Conservation (phyloP, 208 protist genomes). For the Herpetomonas samuelpessoai region DNA sequence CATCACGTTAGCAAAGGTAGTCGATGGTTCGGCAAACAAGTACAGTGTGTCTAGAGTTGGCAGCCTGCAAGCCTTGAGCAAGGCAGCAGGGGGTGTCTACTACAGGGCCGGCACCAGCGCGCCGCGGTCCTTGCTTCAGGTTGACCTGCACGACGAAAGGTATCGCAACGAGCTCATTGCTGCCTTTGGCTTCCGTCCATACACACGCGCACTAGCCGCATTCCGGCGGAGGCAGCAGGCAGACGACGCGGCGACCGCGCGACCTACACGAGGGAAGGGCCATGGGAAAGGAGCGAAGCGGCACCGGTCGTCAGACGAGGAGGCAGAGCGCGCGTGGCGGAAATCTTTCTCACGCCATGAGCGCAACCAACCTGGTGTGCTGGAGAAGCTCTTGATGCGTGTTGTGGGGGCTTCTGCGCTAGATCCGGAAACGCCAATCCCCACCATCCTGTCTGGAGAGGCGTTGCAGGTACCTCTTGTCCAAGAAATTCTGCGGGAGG, state of each 20-base stretch:
- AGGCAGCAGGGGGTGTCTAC: background rate
- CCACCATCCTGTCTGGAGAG: slow-evolving; percentile 46
- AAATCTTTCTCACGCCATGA: slow-evolving; percentile 4
- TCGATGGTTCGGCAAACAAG: slow-evolving; percentile 24
- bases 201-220: slow-evolving; percentile 7
- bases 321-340: background rate
- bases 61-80: slow-evolving; percentile 11
- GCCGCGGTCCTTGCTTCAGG: background rate
- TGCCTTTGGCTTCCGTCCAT: slow-evolving; percentile 16
- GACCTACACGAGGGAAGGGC: background rate
- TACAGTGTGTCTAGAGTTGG: slow-evolving; percentile 20
- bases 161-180: slow-evolving; percentile 15
- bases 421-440: slow-evolving; percentile 2
- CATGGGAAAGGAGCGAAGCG: background rate
- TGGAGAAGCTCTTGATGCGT: slow-evolving; percentile 36
- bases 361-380: slow-evolving; percentile 13
- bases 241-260: background rate
- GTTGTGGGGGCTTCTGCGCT: slow-evolving; percentile 18
- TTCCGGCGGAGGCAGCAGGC: background rate
- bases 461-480: slow-evolving; percentile 52
- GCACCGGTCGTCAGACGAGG: background rate
- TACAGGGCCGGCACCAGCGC: background rate
- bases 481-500: slow-evolving; percentile 22
- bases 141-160: background rate
- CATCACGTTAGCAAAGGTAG: slow-evolving; percentile 28